Conservation (phyloP, 2,329 filamentous ascomycete genomes). For the Pestalotiopsis sp. region DNA sequence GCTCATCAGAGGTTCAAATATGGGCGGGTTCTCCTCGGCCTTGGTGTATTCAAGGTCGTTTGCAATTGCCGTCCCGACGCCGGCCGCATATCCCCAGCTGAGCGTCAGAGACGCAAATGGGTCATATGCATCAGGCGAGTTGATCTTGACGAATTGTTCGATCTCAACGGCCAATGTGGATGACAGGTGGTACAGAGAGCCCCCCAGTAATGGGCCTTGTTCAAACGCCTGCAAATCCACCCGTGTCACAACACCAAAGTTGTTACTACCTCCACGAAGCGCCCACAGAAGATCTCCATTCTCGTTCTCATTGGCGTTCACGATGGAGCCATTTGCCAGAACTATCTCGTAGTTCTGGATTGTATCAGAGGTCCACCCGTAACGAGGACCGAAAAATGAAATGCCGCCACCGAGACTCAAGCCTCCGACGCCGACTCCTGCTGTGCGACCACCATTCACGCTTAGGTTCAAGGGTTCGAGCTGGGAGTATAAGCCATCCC, state of each 20-base stretch:
- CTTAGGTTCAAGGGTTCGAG: constrained; percentile 38
- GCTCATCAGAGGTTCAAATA: background rate
- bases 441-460: constrained; percentile 17
- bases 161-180: background rate
- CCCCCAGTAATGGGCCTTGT: constrained; percentile 15
- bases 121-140: constrained; percentile 16
- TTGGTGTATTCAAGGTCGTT: constrained; percentile 18
- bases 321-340: constrained; percentile 14
- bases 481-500: constrained; percentile 42
- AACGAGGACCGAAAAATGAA: constrained; percentile 16
- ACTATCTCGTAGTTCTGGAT: constrained; percentile 16
- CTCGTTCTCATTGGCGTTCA: constrained; percentile 14
- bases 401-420: constrained; percentile 19
- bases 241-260: constrained; percentile 20
- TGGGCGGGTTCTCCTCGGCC: constrained; percentile 10
- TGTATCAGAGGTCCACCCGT: constrained; percentile 20
- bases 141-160: constrained; percentile 6
- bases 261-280: constrained; percentile 21
- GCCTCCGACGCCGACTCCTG: constrained; percentile 17
- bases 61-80: constrained; percentile 1
- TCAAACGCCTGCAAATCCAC: constrained; percentile 16
- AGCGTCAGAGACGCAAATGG: constrained; percentile 15
- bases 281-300: constrained; percentile 21
- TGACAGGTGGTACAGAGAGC: constrained; percentile 3
- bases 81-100: constrained; percentile 9